Conservation (phyloP, 2,329 filamentous ascomycete species). For the Rutstroemia sp. region DNA sequence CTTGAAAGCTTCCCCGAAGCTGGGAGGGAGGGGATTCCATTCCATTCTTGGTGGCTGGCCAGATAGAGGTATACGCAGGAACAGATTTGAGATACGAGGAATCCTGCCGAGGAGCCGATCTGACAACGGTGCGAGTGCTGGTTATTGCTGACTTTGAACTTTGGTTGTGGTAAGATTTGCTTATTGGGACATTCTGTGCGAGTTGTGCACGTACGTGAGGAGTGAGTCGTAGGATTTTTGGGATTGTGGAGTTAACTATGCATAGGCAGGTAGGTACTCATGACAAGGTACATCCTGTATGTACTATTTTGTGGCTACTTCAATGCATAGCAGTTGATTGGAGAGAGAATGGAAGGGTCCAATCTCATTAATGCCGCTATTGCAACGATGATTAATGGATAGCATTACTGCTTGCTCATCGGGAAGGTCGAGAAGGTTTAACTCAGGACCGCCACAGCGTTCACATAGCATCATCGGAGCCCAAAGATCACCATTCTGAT, state of each 20-base stretch:
- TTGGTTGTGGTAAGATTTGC: neutral
- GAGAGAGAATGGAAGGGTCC: neutral
- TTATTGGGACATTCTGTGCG: neutral
- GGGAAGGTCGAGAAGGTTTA: neutral
- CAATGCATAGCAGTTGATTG: neutral
- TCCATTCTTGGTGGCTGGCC: neutral
- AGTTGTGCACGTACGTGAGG: neutral
- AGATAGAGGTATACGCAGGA: neutral
- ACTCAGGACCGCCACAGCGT: neutral
- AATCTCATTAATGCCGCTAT: slow-evolving; percentile 5
- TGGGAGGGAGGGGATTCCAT: neutral
- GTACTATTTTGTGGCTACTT: neutral
- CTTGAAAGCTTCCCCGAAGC: slow-evolving; percentile 1
- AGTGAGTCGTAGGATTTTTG: neutral
- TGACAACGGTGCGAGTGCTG: neutral
- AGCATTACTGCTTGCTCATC: neutral
- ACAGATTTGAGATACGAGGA: neutral
- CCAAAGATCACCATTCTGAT: neutral
- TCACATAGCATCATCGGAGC: neutral
- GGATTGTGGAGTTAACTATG: neutral
- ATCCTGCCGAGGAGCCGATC: neutral
- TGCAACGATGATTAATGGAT: neutral
- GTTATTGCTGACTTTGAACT: neutral
- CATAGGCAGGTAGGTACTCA: neutral
- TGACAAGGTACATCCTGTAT: slow-evolving; percentile 6